Evolutionary conservation across 2,329 filamentous ascomycete species (phyloP).

Genomic region (Coniochaeta hoffmannii): DNA sequence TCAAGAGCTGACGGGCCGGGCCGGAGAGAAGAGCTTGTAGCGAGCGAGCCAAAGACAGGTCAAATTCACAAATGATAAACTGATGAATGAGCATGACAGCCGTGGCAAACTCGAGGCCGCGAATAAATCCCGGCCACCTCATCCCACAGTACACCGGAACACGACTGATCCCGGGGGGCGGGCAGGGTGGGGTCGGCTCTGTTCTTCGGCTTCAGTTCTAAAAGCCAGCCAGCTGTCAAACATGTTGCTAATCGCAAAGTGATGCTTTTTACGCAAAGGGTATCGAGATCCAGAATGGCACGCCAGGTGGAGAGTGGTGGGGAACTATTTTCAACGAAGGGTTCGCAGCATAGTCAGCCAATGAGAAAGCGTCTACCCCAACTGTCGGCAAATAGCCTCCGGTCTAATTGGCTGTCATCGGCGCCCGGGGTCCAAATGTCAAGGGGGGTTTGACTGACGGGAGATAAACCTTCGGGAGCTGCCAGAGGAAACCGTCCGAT

Average conservation of each 20-base stretch:
- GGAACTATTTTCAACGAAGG: not conserved
- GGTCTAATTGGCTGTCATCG: not conserved
- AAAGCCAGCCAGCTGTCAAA: not conserved
- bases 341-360: not conserved
- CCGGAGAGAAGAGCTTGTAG: not conserved
- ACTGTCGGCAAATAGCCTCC: not conserved
- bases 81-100: not conserved
- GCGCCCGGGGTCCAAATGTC: not conserved
- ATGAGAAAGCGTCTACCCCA: not conserved
- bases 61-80: not conserved
- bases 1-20: not conserved
- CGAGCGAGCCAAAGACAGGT: not conserved
- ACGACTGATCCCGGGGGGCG: too few species aligned
- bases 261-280: not conserved
- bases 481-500: constrained; percentile 1
- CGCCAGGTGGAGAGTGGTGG: not conserved
- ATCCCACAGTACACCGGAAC: not conserved
- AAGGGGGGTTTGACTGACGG: not conserved
- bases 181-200: constrained; percentile 1
- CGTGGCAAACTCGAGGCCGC: not conserved
- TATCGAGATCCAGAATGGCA: not conserved
- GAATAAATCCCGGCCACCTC: not conserved
- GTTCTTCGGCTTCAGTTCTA: not conserved
- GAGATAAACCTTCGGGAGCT: not conserved
- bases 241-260: too few species aligned